Conservation (phyloP, 2,329 filamentous ascomycete species). For the Beauveria bassiana region DNA sequence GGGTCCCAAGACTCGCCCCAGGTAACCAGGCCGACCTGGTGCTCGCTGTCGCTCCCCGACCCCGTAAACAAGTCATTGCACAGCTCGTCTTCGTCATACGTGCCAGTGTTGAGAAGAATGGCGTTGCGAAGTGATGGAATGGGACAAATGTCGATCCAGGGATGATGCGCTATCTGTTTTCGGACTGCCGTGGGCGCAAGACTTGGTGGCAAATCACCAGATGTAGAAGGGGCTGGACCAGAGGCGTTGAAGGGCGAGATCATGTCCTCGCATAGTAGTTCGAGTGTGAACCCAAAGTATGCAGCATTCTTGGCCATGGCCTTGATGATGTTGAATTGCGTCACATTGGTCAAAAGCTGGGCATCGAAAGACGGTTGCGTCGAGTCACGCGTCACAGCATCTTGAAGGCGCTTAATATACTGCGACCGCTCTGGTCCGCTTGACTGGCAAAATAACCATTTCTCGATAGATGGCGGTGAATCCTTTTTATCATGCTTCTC, state of each 20-base stretch:
- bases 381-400: not conserved
- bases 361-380: not conserved
- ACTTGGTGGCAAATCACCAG: not conserved
- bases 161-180: slow-evolving; percentile 12
- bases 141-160: slow-evolving; percentile 13
- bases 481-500: not conserved
- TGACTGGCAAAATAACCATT: not conserved
- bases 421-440: not conserved
- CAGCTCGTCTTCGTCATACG: slow-evolving; percentile 14
- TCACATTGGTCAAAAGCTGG: not conserved
- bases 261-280: not conserved
- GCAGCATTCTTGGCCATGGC: not conserved
- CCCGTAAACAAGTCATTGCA: slow-evolving; percentile 12
- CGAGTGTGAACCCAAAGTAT: not conserved
- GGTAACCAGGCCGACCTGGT: slow-evolving; percentile 27
- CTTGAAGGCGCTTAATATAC: not conserved
- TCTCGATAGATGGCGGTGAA: not conserved
- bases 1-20: slow-evolving; percentile 41
- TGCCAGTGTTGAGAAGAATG: not conserved
- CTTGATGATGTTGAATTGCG: not conserved
- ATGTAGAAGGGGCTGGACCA: not conserved
- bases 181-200: slow-evolving; percentile 13
- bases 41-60: not conserved
- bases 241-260: not conserved
- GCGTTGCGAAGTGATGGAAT: slow-evolving; percentile 10